These are phyloP conservation scores for Periglandula ipomoeae DNA, from an alignment of 2,329 filamentous ascomycete species.

Conservation along the genomic window DNA sequence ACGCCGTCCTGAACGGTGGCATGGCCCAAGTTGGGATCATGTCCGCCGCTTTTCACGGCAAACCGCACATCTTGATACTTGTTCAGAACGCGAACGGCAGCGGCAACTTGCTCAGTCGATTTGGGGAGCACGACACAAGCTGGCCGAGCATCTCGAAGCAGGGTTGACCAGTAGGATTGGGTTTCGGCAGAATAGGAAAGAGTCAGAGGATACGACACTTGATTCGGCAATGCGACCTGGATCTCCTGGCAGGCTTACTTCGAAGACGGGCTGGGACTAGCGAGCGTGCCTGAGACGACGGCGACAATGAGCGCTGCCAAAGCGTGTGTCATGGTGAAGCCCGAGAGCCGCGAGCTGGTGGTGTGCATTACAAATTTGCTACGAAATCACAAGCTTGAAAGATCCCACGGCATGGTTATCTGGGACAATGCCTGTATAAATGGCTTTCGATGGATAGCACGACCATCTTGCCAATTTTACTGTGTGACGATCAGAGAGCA, in stretches of 20 bases:
- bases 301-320: background rate
- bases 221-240: background rate
- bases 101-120: constrained; percentile 22
- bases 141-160: constrained; percentile 21
- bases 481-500: no score
- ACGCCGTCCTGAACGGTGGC: constrained; percentile 26
- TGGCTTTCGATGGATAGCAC: no score
- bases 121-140: constrained; percentile 27
- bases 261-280: background rate
- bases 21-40: constrained; percentile 26
- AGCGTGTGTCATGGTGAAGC: background rate
- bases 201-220: background rate
- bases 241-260: background rate
- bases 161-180: constrained; percentile 23
- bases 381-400: no score
- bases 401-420: no score
- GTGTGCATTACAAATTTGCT: no score
- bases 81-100: constrained; percentile 22
- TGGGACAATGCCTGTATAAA: no score
- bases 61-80: constrained; percentile 22
- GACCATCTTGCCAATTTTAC: no score
- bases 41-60: constrained; percentile 29
- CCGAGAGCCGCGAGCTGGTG: no score
- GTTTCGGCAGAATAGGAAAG: background rate
- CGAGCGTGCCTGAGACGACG: background rate